phyloP scores from a whole-genome alignment of 2,329 filamentous ascomycete species.

The Colletotrichum costaricense region DNA sequence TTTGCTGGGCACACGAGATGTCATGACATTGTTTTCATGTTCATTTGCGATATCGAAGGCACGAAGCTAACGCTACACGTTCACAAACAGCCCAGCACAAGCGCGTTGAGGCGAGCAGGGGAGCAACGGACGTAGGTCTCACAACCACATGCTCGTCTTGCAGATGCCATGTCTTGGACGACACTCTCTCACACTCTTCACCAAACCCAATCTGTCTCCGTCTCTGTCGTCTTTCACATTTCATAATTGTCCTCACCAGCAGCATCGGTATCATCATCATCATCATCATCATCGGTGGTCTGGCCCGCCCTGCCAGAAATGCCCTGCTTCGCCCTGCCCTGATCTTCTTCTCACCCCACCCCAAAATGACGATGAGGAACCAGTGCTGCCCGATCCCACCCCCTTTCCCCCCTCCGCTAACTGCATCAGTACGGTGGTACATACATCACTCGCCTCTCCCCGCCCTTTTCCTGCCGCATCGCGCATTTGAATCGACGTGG shows the following conservation, averaged over 20 bases:
- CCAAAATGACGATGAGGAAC: constrained; percentile 22
- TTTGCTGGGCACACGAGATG: background rate
- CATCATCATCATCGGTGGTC: constrained; percentile 14
- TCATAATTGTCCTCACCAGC: constrained; percentile 3
- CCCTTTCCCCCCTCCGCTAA: constrained; percentile 25
- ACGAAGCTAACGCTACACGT: background rate
- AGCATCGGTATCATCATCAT: constrained; percentile 5
- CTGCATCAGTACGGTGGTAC: constrained; percentile 27
- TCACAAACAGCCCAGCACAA: background rate
- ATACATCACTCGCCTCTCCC: constrained; percentile 31
- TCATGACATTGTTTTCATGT: background rate
- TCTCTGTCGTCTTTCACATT: constrained; percentile 4
- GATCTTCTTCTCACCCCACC: constrained; percentile 25
- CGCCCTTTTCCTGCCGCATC: constrained; percentile 33
- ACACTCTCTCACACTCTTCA: background rate
- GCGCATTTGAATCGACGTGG: constrained; percentile 35
- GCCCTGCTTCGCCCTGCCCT: constrained; percentile 23
- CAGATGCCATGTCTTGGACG: too few species aligned
- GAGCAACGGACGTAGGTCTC: background rate
- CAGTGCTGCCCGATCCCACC: constrained; percentile 26
- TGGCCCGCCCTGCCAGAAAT: constrained; percentile 17
- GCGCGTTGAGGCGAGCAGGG: background rate
- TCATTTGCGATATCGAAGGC: background rate
- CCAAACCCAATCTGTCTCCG: background rate
- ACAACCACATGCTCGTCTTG: constrained; percentile 1